Base-by-base conservation (phyloP, 1,284 basidiomycete genomes). In the Cutaneotrichosporon cutaneum region DNA sequence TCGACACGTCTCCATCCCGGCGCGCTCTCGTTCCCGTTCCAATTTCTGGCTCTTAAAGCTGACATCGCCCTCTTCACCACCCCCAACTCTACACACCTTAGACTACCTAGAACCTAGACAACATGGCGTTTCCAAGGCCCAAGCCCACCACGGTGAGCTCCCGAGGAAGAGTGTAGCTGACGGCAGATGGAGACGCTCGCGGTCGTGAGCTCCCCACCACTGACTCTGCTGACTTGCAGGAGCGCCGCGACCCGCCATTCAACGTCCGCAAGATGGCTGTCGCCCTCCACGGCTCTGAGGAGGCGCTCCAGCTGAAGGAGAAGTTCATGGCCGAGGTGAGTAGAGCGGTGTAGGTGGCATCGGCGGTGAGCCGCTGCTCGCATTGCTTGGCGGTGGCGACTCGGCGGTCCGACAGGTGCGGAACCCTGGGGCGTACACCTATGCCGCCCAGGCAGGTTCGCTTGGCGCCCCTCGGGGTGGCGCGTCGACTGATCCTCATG, bases 241-340 rank as follows among this genome's bases (percentile, higher is more conserved):
- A 83, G 72, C 74, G 82, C 32, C 76, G 73, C 32, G 82, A 82
- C 68, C 80, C 82, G 21, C 80, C 82, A 11, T 83, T 83, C 72
- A 79, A 82, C 62, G 74, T 82, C 52, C 77, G 82, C 33, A 76
- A 80, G 67, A 70, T 81, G 53, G 69, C 75, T 11, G 70, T 77
- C 65, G 64, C 68, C 35, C 72, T 79, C 76, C 78, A 80, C 64
- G 79, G 79, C 22, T 76, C 75, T 0, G 78, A 77, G 66, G 69
- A 70, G 33, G 71, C 72, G 16, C 68, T 81, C 26, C 67, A 72
- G 2, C 68, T 78, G 44, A 82, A 82, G 65, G 81, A 82, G 66
- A 78, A 77, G 66, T 80, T 81, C 70, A 83, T 83, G 82, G 78
- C 79, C 24, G 83, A 83, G 72, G 77, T 81, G 56, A 62, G 73